These are phyloP conservation scores for Ascoidea rubescens DNA, from an alignment of 805 yeast genomes.

Conservation along the genomic window DNA sequence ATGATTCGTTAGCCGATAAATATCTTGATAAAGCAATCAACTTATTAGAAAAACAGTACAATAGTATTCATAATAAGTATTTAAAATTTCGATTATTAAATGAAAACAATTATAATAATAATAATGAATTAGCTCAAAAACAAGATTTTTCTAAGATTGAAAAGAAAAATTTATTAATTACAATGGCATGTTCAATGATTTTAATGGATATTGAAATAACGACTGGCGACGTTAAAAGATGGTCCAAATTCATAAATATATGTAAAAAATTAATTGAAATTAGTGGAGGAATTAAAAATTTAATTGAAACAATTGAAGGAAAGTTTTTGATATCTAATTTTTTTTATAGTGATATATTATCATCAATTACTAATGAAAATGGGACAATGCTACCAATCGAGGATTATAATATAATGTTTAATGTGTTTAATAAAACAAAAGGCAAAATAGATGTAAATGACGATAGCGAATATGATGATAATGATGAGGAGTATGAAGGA, in stretches of 20 bases:
- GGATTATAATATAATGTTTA: not conserved
- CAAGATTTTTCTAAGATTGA: not conserved
- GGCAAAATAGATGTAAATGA: not conserved
- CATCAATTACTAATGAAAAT: not conserved
- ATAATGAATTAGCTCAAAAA: too few species aligned
- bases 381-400: constrained; percentile 6
- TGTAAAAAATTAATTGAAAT: constrained; percentile 1
- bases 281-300: constrained; percentile 4
- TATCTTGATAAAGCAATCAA: not conserved
- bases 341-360: constrained; percentile 4
- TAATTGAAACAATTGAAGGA: constrained; percentile 5
- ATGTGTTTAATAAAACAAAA: too few species aligned
- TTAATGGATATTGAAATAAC: constrained; percentile 5
- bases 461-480: not conserved
- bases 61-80: not conserved
- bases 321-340: constrained; percentile 5
- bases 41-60: too few species aligned
- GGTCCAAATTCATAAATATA: constrained; percentile 2
- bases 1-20: not conserved
- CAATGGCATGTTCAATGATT: constrained; percentile 3
- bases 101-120: too few species aligned
- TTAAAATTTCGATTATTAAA: too few species aligned
- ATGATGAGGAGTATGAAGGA: not conserved
- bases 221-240: constrained; percentile 7
- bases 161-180: not conserved